These are phyloP conservation scores for Obelidium mucronatum DNA, from an alignment of 192 early-diverging fungal species.

Conservation along the genomic window DNA sequence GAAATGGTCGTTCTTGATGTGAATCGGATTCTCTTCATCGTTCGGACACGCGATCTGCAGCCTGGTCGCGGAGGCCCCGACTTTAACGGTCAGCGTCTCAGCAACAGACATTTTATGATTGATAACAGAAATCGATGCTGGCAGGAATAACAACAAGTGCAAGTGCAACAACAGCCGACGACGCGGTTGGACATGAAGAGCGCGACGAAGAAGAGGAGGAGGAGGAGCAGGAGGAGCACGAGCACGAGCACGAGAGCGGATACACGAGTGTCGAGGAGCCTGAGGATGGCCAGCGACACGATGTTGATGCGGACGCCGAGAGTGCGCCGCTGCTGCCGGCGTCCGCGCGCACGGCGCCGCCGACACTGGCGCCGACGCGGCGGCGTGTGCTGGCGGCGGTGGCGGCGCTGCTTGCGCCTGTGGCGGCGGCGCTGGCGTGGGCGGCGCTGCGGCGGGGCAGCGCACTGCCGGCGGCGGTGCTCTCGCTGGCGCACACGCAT, in stretches of 20 bases:
- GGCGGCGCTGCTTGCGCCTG: slow-evolving; percentile 4
- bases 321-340: not conserved
- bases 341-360: not conserved
- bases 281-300: too few species aligned
- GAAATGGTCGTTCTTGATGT: slow-evolving; percentile 27
- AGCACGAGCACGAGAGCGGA: too few species aligned
- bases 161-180: too few species aligned
- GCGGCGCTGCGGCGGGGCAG: not conserved
- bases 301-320: too few species aligned
- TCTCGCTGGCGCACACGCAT: not conserved
- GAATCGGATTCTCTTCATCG: slow-evolving; percentile 34
- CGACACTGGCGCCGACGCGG: not conserved
- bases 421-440: not conserved
- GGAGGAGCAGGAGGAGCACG: too few species aligned
- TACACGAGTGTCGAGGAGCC: too few species aligned
- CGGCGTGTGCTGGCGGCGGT: not conserved
- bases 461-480: slow-evolving; percentile 15
- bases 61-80: not conserved
- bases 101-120: too few species aligned
- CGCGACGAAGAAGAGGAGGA: too few species aligned
- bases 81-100: not conserved
- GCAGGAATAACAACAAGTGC: too few species aligned
- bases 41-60: slow-evolving; percentile 22
- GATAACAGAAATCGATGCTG: too few species aligned
- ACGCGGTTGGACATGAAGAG: too few species aligned